phyloP scores from a whole-genome alignment of 345 rosid genomes.

The Lepidium africanum region DNA sequence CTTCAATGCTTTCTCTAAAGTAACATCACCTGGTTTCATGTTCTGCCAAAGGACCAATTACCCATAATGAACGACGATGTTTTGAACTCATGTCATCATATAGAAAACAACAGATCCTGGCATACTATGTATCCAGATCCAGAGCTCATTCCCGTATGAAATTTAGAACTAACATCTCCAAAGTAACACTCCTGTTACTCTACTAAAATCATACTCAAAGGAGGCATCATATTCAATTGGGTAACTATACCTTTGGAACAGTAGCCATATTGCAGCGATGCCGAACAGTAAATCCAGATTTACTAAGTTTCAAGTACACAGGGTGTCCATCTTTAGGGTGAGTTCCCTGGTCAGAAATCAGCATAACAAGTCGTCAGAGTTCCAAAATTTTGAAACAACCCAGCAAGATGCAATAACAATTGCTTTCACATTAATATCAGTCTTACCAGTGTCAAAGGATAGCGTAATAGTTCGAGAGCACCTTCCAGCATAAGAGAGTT shows the following conservation, averaged over 20 bases:
- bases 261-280: constrained; percentile 73
- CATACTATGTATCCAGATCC: not conserved
- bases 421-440: constrained; percentile 4
- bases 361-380: not conserved
- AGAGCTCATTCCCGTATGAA: not conserved
- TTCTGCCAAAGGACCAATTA: constrained; percentile 44
- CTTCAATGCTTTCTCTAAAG: constrained; percentile 68
- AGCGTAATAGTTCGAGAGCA: constrained; percentile 71
- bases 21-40: constrained; percentile 47
- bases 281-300: constrained; percentile 54
- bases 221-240: not conserved
- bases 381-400: constrained; percentile 3
- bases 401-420: not conserved
- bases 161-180: not conserved
- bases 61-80: not conserved
- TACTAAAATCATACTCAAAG: not conserved
- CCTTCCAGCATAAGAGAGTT: constrained; percentile 56
- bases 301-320: constrained; percentile 56
- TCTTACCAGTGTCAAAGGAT: constrained; percentile 74
- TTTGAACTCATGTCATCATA: not conserved
- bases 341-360: constrained; percentile 50
- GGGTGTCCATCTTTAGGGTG: constrained; percentile 86
- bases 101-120: not conserved
- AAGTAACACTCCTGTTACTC: not conserved
- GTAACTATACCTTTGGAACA: constrained; percentile 70